Conservation (phyloP, 495 filamentous ascomycete genomes). For the Lichina pygmaea region DNA sequence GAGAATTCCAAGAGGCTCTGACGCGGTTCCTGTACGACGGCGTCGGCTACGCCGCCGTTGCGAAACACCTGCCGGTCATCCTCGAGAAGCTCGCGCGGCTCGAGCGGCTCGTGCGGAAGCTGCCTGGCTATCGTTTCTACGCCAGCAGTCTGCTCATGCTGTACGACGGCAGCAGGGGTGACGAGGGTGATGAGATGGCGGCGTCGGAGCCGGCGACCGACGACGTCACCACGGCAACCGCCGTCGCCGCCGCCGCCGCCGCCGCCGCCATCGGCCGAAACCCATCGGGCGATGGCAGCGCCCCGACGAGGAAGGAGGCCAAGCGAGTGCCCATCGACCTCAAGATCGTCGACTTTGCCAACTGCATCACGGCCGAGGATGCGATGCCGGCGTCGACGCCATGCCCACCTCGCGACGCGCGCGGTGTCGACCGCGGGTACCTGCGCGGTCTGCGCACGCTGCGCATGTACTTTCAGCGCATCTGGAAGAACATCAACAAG, state of each 20-base stretch:
- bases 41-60: constrained; percentile 46
- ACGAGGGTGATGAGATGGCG: not conserved
- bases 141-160: constrained; percentile 82
- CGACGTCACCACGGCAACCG: constrained; percentile 2
- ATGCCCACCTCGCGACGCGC: constrained; percentile 59
- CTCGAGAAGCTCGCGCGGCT: constrained; percentile 56
- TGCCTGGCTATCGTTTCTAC: constrained; percentile 82
- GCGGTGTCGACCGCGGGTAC: constrained; percentile 70
- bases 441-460: constrained; percentile 60
- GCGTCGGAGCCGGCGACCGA: not conserved
- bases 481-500: constrained; percentile 49
- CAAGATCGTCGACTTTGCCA: constrained; percentile 96
- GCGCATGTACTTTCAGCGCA: constrained; percentile 62
- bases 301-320: constrained; percentile 3
- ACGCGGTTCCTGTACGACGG: constrained; percentile 81
- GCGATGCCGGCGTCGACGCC: constrained; percentile 23
- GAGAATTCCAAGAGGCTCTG: constrained; percentile 72
- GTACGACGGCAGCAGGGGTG: constrained; percentile 45
- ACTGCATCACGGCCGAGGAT: constrained; percentile 80
- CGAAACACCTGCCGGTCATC: constrained; percentile 64
- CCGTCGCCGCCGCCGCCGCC: not conserved
- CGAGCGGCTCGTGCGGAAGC: constrained; percentile 50
- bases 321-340: constrained; percentile 41
- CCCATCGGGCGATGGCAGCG: too few relatives aligned
- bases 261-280: not conserved